phyloP scores from a whole-genome alignment of 2,329 filamentous ascomycete genomes.

The Sporothrix schenckii region DNA sequence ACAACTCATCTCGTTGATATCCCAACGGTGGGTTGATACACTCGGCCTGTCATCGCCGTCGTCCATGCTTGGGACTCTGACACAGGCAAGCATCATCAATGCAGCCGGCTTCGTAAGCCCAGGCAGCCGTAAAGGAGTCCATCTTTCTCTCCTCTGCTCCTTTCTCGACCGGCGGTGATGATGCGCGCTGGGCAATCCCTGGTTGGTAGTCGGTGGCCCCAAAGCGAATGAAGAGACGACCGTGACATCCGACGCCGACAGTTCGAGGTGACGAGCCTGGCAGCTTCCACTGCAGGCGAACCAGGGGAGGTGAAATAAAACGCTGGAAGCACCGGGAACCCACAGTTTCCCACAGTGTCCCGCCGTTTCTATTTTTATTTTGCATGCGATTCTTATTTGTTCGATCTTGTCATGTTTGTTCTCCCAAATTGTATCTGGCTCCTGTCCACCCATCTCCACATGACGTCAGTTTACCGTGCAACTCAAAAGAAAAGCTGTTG shows the following conservation, averaged over 20 bases:
- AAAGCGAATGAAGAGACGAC: not conserved
- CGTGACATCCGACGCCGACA: slow-evolving; percentile 15
- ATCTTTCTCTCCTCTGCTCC: not conserved
- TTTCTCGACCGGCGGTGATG: not conserved
- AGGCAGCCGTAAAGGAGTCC: not conserved
- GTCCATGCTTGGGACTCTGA: not conserved
- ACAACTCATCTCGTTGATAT: not conserved
- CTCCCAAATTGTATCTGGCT: not conserved
- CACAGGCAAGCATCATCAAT: not conserved
- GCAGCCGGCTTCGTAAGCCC: not conserved
- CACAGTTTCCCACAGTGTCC: not conserved
- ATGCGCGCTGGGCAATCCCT: not conserved
- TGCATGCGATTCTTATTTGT: not conserved
- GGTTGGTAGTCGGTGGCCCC: not conserved
- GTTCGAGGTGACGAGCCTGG: slow-evolving; percentile 11
- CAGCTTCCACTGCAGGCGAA: not conserved
- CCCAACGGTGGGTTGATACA: not conserved
- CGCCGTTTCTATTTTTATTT: slow-evolving; percentile 7
- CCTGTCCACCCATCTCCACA: not conserved
- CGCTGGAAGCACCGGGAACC: slow-evolving; percentile 4
- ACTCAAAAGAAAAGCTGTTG: slow-evolving; percentile 1
- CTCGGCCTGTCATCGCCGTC: not conserved
- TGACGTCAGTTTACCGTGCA: not conserved
- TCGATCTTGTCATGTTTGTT: not conserved
- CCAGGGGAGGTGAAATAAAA: not conserved